These are phyloP conservation scores for Pyricularia sp. DNA, from an alignment of 2,329 filamentous ascomycete species.

Conservation along the genomic window DNA sequence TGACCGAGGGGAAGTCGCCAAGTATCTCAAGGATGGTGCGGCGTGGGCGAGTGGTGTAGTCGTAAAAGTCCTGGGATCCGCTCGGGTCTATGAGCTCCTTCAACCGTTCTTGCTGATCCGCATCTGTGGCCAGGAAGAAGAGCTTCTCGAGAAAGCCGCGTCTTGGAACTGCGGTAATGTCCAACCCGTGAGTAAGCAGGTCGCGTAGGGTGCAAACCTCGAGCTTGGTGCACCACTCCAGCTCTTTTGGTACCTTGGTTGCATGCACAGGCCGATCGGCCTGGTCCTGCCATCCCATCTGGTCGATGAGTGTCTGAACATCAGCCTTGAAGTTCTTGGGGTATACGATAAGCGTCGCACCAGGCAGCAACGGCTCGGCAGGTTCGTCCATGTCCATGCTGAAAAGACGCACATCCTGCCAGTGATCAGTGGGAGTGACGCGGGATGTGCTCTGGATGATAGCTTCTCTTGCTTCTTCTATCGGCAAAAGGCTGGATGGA, in stretches of 20 bases:
- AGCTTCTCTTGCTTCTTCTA: constrained; percentile 43
- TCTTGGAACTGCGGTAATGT: constrained; percentile 80
- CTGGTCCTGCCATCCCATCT: constrained; percentile 65
- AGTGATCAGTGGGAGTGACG: constrained; percentile 64
- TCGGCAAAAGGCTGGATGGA: constrained; percentile 26
- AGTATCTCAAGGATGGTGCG: constrained; percentile 87
- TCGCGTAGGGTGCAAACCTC: constrained; percentile 50
- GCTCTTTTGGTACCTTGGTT: neutral
- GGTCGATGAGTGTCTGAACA: constrained; percentile 61
- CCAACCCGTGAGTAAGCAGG: constrained; percentile 70
- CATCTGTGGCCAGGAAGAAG: constrained; percentile 58
- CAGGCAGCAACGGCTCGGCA: constrained; percentile 40
- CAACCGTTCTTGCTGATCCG: constrained; percentile 66
- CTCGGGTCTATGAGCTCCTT: constrained; percentile 70
- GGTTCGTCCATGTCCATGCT: constrained; percentile 35
- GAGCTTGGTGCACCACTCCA: constrained; percentile 10
- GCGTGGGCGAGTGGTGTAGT: constrained; percentile 84
- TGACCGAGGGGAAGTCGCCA: constrained; percentile 76
- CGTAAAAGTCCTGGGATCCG: constrained; percentile 82
- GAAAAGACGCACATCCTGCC: constrained; percentile 88
- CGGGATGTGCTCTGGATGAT: constrained; percentile 53
- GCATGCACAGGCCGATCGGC: constrained; percentile 55
- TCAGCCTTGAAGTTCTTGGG: constrained; percentile 79
- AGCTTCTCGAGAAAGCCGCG: constrained; percentile 75
- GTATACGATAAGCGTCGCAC: constrained; percentile 68